Evolutionary conservation across 2,329 filamentous ascomycete genomes (phyloP).

Genomic region (Monosporascus sp.): DNA sequence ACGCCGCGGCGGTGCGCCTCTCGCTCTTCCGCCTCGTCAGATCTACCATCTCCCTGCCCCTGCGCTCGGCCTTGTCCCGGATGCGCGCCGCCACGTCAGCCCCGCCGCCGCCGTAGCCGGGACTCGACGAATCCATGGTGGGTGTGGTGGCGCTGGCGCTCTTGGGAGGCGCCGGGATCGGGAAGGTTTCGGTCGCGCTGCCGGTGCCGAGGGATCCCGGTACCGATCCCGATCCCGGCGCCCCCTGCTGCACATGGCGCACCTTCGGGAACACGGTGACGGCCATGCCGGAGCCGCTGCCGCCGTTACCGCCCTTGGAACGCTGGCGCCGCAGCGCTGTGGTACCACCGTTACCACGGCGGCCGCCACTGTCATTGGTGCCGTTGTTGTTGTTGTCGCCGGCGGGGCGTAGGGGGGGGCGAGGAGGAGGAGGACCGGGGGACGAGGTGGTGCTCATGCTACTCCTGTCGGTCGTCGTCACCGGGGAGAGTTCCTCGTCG

Average conservation of each 20-base stretch:
- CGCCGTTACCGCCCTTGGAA: background rate
- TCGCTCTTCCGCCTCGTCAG: background rate
- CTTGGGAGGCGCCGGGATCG: no score
- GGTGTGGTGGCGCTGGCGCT: background rate
- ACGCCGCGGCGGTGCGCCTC: background rate
- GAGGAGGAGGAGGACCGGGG: background rate
- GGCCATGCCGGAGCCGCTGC: constrained; percentile 14
- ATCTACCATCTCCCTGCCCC: background rate
- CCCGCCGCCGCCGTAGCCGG: background rate
- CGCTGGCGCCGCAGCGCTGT: background rate
- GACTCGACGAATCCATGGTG: background rate
- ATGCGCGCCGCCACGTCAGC: background rate
- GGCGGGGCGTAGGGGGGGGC: no score
- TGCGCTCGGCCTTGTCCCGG: background rate
- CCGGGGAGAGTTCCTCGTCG: background rate
- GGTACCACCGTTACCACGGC: background rate
- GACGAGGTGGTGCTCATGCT: constrained; percentile 7
- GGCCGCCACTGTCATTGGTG: background rate
- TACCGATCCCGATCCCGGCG: background rate
- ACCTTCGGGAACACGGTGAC: constrained; percentile 24
- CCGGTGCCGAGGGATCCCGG: no score
- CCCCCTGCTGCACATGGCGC: constrained; percentile 12
- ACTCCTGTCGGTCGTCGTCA: background rate
- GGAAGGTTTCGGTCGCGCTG: no score
- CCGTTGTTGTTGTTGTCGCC: constrained; percentile 12